Evolutionary conservation across 345 rosid species (phyloP), one percentile per base, ranked within the genome.

Genomic region (Acer saccharum): DNA sequence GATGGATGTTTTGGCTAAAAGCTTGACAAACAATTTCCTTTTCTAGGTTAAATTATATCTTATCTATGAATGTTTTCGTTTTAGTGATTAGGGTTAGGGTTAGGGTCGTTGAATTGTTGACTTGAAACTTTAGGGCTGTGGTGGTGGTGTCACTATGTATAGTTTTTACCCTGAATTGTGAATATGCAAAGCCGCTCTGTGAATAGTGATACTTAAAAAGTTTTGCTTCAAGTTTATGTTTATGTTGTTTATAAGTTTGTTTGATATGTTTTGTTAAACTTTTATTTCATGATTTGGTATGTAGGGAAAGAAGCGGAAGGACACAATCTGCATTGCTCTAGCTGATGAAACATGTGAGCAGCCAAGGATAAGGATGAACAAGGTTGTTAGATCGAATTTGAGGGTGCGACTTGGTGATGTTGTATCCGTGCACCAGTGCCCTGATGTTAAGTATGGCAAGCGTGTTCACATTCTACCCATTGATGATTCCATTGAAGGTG

Each of bases 341-440:
- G 91, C 90, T 79, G 95, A 91, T 65, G 95, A 91, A 0, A 79
- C 86, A 60, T 89, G 93, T 4, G 93, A 88, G 18, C 78, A 67
- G 55, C 83, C 91, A 0, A 91, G 85, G 58, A 89, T 91, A 43
- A 84, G 93, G 84, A 85, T 91, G 91, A 91, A 91, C 77, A 89
- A 91, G 73, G 91, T 91, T 83, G 89, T 91, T 67, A 79, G 91
- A 60, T 85, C 91, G 0, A 91, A 91, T 68, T 74, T 91, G 39
- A 86, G 95, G 83, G 91, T 91, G 76, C 85, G 91, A 44, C 92
- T 91, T 75, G 95, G 93, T 5, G 95, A 91, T 81, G 90, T 91
- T 61, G 86, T 87, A 7, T 88, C 95, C 23, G 82, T 91, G 79
- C 93, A 89, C 55, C 93, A 88, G 29, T 89, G 91, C 78, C 93